phyloP scores from a whole-genome alignment of 176 grass and related monocot genomes.

The Hsuehochloa calcarea region DNA sequence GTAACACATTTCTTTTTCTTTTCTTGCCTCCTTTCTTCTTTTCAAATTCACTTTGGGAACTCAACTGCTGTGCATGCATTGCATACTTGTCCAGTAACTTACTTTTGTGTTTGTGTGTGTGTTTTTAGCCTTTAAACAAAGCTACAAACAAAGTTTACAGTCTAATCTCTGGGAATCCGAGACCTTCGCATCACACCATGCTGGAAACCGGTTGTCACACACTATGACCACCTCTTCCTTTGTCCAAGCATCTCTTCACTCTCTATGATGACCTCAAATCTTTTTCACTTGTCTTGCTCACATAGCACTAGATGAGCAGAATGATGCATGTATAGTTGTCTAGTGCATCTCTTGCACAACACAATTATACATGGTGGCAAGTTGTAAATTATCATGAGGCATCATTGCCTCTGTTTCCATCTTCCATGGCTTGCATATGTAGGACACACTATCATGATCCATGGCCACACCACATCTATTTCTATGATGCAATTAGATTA shows the following conservation, averaged over 20 bases:
- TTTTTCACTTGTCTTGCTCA: background rate
- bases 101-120: background rate
- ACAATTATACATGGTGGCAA: background rate
- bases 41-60: conserved; percentile 16
- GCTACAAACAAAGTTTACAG: conserved; percentile 19
- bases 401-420: background rate
- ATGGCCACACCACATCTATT: background rate
- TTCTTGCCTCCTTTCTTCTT: background rate
- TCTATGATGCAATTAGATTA: background rate
- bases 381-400: background rate
- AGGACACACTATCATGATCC: background rate
- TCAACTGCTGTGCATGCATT: background rate
- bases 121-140: conserved; percentile 13
- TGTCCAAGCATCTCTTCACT: background rate
- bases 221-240: background rate
- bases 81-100: background rate
- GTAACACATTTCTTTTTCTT: background rate
- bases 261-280: conserved; percentile 13
- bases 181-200: background rate
- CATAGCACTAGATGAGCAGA: conserved; percentile 16
- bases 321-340: conserved; percentile 12
- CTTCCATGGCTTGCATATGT: background rate
- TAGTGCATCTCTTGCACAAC: background rate
- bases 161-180: conserved; percentile 37
- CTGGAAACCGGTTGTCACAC: conserved; percentile 27